Conservation (phyloP, 164 flowering plant species). For the Sextonia rubra region DNA sequence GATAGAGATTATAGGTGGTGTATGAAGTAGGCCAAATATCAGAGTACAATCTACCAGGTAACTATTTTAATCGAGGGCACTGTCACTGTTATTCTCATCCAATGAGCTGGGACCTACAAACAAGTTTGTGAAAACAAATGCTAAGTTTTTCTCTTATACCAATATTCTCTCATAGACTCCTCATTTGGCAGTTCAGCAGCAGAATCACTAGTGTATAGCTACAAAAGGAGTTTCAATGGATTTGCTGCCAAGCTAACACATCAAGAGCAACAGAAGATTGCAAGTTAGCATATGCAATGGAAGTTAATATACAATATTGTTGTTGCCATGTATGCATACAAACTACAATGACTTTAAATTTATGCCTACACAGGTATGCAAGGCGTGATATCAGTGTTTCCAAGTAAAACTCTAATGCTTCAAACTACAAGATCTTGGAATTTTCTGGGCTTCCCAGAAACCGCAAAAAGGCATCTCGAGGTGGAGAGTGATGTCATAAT, state of each 20-base stretch:
- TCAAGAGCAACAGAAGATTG: slow-evolving; percentile 18
- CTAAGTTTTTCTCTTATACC: too few species aligned
- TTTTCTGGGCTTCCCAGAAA: slow-evolving; percentile 37
- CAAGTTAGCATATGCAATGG: background rate
- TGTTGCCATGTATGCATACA: background rate
- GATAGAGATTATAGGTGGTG: too few species aligned
- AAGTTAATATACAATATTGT: background rate
- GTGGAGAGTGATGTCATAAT: slow-evolving; percentile 40
- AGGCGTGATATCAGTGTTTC: slow-evolving; percentile 46
- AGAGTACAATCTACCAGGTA: too few species aligned
- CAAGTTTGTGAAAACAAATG: too few species aligned
- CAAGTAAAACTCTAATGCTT: slow-evolving; percentile 24
- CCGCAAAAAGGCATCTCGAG: slow-evolving; percentile 15
- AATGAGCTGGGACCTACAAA: too few species aligned
- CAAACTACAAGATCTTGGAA: slow-evolving; percentile 66
- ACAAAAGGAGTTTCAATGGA: slow-evolving; percentile 52
- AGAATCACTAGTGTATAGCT: slow-evolving; percentile 29
- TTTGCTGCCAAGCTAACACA: slow-evolving; percentile 39
- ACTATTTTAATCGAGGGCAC: too few species aligned
- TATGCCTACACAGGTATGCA: slow-evolving; percentile 26
- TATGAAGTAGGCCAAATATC: too few species aligned
- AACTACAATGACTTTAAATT: too few species aligned
- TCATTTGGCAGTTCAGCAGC: slow-evolving; percentile 11
- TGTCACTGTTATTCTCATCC: too few species aligned
- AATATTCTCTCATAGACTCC: background rate